These are phyloP conservation scores for Trypanosoma mega DNA, from an alignment of 208 protist genomes.

Conservation along the genomic window DNA sequence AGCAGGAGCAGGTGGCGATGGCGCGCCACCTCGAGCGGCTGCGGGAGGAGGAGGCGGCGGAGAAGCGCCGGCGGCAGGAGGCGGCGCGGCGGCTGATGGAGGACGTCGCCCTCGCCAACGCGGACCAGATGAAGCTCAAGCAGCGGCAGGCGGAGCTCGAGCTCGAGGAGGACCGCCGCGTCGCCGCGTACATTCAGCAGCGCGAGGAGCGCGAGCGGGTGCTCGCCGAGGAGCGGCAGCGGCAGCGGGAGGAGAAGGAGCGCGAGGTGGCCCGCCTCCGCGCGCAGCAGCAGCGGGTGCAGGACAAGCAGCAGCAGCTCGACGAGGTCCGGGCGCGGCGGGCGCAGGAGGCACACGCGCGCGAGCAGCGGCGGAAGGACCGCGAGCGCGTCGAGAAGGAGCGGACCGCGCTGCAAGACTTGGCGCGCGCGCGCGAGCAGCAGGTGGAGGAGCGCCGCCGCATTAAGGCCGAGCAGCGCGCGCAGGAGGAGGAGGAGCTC, in stretches of 20 bases:
- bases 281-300: conserved; percentile 84
- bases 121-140: conserved; percentile 92
- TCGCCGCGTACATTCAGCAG: conserved; percentile 85
- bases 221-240: conserved; percentile 79
- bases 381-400: conserved; percentile 65
- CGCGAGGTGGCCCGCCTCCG: conserved; percentile 87
- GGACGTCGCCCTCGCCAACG: conserved; percentile 91
- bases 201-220: conserved; percentile 88
- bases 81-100: conserved; percentile 83
- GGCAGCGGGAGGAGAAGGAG: conserved; percentile 86
- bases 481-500: conserved; percentile 82
- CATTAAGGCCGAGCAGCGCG: conserved; percentile 49
- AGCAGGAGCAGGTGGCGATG: conserved; percentile 94
- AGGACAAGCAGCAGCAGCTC: conserved; percentile 90
- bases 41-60: conserved; percentile 83
- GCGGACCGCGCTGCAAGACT: conserved; percentile 64
- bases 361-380: conserved; percentile 83
- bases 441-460: conserved; percentile 84
- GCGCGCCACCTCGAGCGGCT: conserved; percentile 85
- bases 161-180: conserved; percentile 86
- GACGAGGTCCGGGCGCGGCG: conserved; percentile 91
- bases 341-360: conserved; percentile 82
- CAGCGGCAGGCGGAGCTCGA: conserved; percentile 65
- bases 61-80: conserved; percentile 81
- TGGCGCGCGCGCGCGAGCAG: conserved; percentile 64